Evolutionary conservation across 805 yeast species (phyloP), one percentile per base, ranked within the genome.

Genomic region (Ogataea saltuana): DNA sequence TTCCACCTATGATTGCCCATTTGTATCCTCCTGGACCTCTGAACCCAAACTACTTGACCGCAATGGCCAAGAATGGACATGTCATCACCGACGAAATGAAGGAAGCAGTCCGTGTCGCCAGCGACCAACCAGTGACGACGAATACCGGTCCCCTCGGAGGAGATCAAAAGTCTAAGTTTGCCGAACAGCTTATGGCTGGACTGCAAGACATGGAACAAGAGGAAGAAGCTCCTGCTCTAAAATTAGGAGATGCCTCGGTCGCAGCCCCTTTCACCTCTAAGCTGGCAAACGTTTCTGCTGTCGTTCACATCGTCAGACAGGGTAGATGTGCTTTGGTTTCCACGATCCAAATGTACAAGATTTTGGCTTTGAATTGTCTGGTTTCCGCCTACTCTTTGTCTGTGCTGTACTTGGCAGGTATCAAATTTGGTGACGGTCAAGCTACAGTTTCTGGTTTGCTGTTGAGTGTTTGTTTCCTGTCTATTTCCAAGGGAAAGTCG

Each of bases 181-280:
- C 91, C 25, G 91, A 85, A 51, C 73, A 79, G 52, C 70, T 86
- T 56, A 71, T 85, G 70, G 71, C 74, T 34, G 70, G 75, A 11
- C 55, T 77, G 49, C 71, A 74, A 52, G 76, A 70, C 28, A 70
- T 72, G 50, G 84, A 81, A 53, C 68, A 69, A 41, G 87, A 80
- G 23, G 83, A 78, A 37, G 97, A 91, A 54, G 95, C 95, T 0
- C 99, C 99, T 45, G 80, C 85, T 35, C 77, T 93, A 70, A 93
- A 93, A 66, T 74, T 93, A 43, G 99, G 99, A 58, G 99, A 93
- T 69, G 99, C 99, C 11, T 90, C 97, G 18, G 97, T 95, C 58
- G 99, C 99, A 42, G 99, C 99, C 25, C 99, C 99, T 35, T 88
- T 93, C 66, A 93, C 99, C 15, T 90, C 98, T 18, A 93, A 93